These are phyloP conservation scores for Chlamydomonas asymmetrica DNA, from an alignment of 139 green algal genomes.

Conservation along the genomic window DNA sequence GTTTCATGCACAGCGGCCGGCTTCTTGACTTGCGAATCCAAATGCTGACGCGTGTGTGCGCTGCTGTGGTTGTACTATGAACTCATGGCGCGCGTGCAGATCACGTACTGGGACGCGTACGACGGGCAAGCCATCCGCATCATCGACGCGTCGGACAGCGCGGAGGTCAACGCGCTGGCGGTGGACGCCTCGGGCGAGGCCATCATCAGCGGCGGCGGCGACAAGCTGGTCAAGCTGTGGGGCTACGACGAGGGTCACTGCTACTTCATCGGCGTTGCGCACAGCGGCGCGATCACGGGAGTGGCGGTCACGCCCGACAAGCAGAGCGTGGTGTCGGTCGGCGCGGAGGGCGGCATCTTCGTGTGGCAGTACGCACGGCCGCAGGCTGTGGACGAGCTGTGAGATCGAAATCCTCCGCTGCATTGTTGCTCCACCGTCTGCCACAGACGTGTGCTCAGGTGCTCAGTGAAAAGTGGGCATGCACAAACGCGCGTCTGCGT, in stretches of 20 bases:
- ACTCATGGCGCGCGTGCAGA: too few relatives aligned
- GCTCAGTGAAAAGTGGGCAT: too few relatives aligned
- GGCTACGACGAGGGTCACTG: constrained; percentile 85
- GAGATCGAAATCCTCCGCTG: neutral
- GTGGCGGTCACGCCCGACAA: constrained; percentile 70
- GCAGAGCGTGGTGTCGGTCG: constrained; percentile 71
- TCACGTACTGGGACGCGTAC: constrained; percentile 88
- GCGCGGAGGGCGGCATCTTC: constrained; percentile 79
- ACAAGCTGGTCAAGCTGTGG: constrained; percentile 83
- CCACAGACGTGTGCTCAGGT: too few relatives aligned
- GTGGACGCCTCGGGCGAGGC: constrained; percentile 64
- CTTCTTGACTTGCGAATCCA: too few relatives aligned
- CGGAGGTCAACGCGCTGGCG: constrained; percentile 68
- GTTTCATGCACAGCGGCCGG: too few relatives aligned
- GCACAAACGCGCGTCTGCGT: too few relatives aligned
- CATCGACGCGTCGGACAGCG: constrained; percentile 67
- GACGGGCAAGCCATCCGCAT: constrained; percentile 81
- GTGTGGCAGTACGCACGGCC: constrained; percentile 61
- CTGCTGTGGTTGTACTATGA: too few relatives aligned
- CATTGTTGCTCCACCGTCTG: too few relatives aligned
- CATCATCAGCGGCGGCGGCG: constrained; percentile 68
- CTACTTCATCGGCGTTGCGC: constrained; percentile 67
- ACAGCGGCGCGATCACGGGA: constrained; percentile 63
- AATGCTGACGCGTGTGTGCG: too few relatives aligned
- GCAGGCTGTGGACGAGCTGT: constrained; percentile 21